Evolutionary conservation across 192 early-diverging fungal species (phyloP).

Genomic region (Coemansia erecta): DNA sequence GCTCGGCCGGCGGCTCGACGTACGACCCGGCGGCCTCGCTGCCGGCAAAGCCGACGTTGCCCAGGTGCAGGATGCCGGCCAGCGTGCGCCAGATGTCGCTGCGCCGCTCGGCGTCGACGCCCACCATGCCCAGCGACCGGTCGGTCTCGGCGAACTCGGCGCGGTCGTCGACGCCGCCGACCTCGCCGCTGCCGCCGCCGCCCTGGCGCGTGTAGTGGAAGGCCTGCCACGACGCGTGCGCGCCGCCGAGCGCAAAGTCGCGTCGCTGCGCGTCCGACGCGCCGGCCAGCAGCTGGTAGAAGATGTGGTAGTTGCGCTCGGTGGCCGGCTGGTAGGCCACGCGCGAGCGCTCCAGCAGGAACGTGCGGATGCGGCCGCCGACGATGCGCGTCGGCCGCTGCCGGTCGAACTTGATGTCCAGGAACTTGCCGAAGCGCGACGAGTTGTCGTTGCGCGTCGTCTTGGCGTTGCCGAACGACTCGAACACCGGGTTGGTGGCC

Average conservation of each 20-base stretch:
- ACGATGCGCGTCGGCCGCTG: conserved; percentile 71
- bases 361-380: conserved; percentile 82
- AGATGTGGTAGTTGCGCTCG: conserved; percentile 94
- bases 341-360: conserved; percentile 86
- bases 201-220: conserved; percentile 53
- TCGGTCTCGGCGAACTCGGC: conserved; percentile 66
- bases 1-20: conserved; percentile 65
- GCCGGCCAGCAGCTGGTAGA: conserved; percentile 93
- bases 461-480: conserved; percentile 87
- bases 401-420: conserved; percentile 83
- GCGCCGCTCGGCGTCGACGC: conserved; percentile 73
- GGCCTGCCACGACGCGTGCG: conserved; percentile 60
- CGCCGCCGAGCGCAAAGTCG: conserved; percentile 65
- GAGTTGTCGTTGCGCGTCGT: conserved; percentile 76
- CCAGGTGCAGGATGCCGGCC: conserved; percentile 86
- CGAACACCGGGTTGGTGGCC: conserved; percentile 74
- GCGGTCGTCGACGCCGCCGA: conserved; percentile 60
- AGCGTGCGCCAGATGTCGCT: conserved; percentile 82
- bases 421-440: conserved; percentile 84
- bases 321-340: conserved; percentile 61
- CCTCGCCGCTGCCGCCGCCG: conserved; percentile 40
- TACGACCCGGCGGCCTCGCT: conserved; percentile 59
- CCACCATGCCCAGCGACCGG: conserved; percentile 80
- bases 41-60: conserved; percentile 71
- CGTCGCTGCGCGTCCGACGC: conserved; percentile 67